phyloP scores from a whole-genome alignment of 176 grass and related monocot genomes.

The Olyra latifolia region DNA sequence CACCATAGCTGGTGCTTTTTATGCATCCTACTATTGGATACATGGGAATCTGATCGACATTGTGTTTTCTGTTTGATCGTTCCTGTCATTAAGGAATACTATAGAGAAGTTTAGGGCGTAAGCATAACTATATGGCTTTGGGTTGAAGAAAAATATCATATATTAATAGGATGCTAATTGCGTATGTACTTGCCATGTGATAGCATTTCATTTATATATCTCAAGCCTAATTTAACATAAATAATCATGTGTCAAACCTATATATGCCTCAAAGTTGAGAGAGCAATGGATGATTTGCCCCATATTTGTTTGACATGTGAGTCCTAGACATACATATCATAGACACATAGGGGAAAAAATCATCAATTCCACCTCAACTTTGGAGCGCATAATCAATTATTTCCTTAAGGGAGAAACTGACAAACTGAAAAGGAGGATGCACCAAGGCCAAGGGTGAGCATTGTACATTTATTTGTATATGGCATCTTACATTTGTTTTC shows the following conservation, averaged over 20 bases:
- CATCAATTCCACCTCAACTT: no score
- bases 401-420: no score
- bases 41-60: not conserved
- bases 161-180: not conserved
- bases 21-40: not conserved
- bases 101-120: not conserved
- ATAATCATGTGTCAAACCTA: not conserved
- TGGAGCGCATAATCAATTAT: no score
- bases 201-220: not conserved
- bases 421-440: not conserved
- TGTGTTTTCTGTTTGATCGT: not conserved
- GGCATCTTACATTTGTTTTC: not conserved
- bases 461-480: conserved; percentile 2
- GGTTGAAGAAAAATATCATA: not conserved
- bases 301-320: no score
- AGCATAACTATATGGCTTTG: not conserved
- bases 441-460: not conserved
- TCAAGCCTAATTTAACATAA: not conserved
- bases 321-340: no score
- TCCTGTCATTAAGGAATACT: not conserved
- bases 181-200: not conserved
- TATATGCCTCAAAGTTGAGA: no score
- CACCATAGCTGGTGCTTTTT: not conserved
- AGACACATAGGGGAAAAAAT: no score
- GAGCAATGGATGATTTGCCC: no score